Evolutionary conservation across 768 basidiomycete species (phyloP).

Genomic region (Boletus reticuloceps): DNA sequence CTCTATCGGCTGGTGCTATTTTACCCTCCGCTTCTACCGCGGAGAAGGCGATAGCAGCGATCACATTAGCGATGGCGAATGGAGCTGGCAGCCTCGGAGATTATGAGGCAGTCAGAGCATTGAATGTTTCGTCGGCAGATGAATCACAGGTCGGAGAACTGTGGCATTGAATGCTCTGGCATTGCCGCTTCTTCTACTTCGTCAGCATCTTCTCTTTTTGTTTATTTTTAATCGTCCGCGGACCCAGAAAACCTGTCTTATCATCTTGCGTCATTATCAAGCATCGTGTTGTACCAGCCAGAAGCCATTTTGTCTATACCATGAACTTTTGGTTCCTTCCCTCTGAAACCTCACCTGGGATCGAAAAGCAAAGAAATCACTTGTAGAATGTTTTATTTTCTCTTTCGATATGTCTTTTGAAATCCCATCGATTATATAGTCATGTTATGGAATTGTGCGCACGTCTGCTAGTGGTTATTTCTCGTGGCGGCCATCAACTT

Average conservation of each 20-base stretch:
- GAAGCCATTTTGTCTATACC: slow-evolving; percentile 24
- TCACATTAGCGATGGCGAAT: slow-evolving; percentile 59
- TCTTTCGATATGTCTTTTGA: slow-evolving; percentile 18
- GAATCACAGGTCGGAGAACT: slow-evolving; percentile 55
- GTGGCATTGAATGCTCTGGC: slow-evolving; percentile 43
- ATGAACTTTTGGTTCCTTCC: slow-evolving; percentile 6
- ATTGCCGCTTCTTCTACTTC: background rate
- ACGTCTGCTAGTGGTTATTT: too few species aligned
- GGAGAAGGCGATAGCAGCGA: slow-evolving; percentile 60
- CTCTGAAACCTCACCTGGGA: slow-evolving; percentile 2
- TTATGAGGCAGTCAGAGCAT: slow-evolving; percentile 46
- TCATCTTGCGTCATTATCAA: slow-evolving; percentile 23
- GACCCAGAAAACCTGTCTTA: slow-evolving; percentile 21
- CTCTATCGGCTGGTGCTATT: slow-evolving; percentile 1
- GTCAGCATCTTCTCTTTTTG: slow-evolving; percentile 11
- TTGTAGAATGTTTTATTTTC: slow-evolving; percentile 15
- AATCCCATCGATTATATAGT: background rate
- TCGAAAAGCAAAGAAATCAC: slow-evolving; percentile 16
- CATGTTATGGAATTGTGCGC: background rate
- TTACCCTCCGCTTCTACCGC: slow-evolving; percentile 41
- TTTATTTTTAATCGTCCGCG: slow-evolving; percentile 27
- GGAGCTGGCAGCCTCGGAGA: slow-evolving; percentile 61
- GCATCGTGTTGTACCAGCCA: slow-evolving; percentile 27
- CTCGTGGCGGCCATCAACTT: too few species aligned
- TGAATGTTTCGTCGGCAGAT: slow-evolving; percentile 35